Evolutionary conservation across 345 rosid genomes (phyloP).

Genomic region (Populus alba): DNA sequence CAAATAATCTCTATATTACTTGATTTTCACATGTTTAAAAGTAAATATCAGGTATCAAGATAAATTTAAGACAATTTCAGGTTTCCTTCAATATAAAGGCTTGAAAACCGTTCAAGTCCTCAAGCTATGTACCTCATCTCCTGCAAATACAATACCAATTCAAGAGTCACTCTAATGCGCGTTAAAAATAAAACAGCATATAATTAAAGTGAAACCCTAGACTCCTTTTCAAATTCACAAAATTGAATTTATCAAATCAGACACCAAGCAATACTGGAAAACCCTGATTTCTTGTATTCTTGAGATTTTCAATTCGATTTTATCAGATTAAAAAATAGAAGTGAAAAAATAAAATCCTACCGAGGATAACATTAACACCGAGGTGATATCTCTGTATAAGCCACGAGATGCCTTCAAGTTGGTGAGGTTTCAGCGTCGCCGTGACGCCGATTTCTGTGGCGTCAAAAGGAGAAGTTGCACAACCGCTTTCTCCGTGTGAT

Average conservation of each 20-base stretch:
- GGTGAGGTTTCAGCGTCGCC: constrained; percentile 71
- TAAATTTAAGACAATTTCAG: not conserved
- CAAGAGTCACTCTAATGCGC: no score
- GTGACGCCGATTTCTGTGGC: constrained; percentile 48
- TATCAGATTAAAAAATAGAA: not conserved
- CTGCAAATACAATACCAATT: constrained; percentile 42
- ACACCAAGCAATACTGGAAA: no score
- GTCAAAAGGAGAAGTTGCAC: constrained; percentile 12
- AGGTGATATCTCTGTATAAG: constrained; percentile 59
- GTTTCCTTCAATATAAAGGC: not conserved
- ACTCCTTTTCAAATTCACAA: no score
- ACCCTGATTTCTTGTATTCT: no score
- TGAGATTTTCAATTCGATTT: not conserved
- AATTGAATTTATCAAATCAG: no score
- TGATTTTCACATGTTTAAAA: not conserved
- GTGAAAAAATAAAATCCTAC: constrained; percentile 20
- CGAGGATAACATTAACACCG: constrained; percentile 80
- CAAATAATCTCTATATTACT: no score
- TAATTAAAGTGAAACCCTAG: no score
- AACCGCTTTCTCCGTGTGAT: constrained; percentile 8
- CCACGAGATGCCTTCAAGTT: constrained; percentile 76
- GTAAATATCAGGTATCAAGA: not conserved
- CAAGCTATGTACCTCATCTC: constrained; percentile 60
- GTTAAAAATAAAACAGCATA: no score
- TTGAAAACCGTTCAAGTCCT: not conserved